These are phyloP conservation scores for Cutaneotrichosporon spelunceum DNA, from an alignment of 1,284 basidiomycete genomes.

Conservation along the genomic window DNA sequence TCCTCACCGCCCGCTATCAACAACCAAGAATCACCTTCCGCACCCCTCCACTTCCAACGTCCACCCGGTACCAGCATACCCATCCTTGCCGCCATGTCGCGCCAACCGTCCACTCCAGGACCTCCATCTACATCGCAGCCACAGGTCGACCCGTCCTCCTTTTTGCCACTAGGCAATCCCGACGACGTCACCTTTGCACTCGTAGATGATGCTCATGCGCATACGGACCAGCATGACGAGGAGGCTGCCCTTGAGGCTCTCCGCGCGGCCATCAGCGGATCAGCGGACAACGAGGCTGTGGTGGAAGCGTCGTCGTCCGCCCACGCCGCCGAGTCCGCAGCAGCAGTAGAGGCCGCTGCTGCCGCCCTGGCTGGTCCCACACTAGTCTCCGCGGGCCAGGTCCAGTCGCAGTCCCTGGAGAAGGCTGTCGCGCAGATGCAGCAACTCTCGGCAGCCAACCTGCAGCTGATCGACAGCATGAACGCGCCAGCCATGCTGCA, in stretches of 20 bases:
- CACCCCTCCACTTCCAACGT: conserved; percentile 16
- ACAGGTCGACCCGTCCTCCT: conserved; percentile 14
- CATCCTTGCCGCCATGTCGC: neutral
- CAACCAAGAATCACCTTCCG: neutral
- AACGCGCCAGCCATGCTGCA: conserved; percentile 32
- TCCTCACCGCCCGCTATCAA: conserved; percentile 7
- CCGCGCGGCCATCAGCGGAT: conserved; percentile 32
- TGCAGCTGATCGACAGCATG: conserved; percentile 34
- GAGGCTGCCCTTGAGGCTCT: conserved; percentile 40
- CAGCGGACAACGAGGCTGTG: conserved; percentile 9
- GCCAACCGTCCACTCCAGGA: conserved; percentile 7
- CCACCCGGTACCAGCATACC: conserved; percentile 2
- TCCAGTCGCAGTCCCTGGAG: conserved; percentile 26
- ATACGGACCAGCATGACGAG: conserved; percentile 24
- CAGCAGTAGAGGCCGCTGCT: neutral
- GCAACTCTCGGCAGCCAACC: conserved; percentile 28
- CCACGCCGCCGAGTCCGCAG: neutral
- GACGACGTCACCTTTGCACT: conserved; percentile 24
- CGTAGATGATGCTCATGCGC: conserved; percentile 18
- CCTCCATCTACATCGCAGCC: conserved; percentile 2
- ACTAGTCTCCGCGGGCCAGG: conserved; percentile 20
- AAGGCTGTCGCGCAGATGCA: conserved; percentile 28
- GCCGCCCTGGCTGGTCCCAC: conserved; percentile 9
- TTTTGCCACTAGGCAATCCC: conserved; percentile 12
- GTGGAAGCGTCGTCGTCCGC: neutral